phyloP scores from a whole-genome alignment of 169 alveolate genomes.

The Cryptosporidium sp. region DNA sequence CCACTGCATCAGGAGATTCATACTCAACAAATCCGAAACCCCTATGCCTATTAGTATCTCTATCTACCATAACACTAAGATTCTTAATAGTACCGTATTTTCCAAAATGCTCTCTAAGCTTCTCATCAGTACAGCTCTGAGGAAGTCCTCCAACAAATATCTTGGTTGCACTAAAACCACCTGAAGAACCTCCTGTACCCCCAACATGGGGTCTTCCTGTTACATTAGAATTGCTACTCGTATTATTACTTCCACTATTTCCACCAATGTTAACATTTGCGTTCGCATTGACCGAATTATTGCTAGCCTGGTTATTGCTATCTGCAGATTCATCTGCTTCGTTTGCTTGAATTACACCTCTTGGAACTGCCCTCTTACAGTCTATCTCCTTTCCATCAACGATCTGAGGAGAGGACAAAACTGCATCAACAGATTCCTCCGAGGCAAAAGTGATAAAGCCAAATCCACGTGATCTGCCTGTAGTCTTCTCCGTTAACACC shows the following conservation, averaged over 20 bases:
- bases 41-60: slow-evolving; percentile 82
- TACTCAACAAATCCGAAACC: slow-evolving; percentile 83
- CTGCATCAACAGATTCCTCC: slow-evolving; percentile 81
- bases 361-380: slow-evolving; percentile 86
- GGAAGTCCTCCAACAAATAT: slow-evolving; percentile 92
- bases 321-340: slow-evolving; percentile 9
- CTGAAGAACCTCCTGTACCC: slow-evolving; percentile 10
- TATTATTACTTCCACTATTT: slow-evolving; percentile 13
- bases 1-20: slow-evolving; percentile 79
- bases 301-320: not conserved
- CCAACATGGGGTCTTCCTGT: slow-evolving; percentile 11
- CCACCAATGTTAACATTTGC: not conserved
- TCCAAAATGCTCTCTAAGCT: slow-evolving; percentile 82
- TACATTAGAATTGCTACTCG: slow-evolving; percentile 35
- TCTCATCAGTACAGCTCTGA: slow-evolving; percentile 83
- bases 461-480: slow-evolving; percentile 93
- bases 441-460: slow-evolving; percentile 90
- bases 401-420: slow-evolving; percentile 81
- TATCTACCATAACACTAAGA: slow-evolving; percentile 83
- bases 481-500: slow-evolving; percentile 81
- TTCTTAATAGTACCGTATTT: slow-evolving; percentile 82
- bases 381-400: slow-evolving; percentile 87
- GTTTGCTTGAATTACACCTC: slow-evolving; percentile 61
- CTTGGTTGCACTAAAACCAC: slow-evolving; percentile 77
- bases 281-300: not conserved